Percentiles rank a stretch among this genome's conserved stretches.
Evolutionary conservation across 805 yeast genomes (phyloP).

Genomic region (Ogataea methylovora): DNA sequence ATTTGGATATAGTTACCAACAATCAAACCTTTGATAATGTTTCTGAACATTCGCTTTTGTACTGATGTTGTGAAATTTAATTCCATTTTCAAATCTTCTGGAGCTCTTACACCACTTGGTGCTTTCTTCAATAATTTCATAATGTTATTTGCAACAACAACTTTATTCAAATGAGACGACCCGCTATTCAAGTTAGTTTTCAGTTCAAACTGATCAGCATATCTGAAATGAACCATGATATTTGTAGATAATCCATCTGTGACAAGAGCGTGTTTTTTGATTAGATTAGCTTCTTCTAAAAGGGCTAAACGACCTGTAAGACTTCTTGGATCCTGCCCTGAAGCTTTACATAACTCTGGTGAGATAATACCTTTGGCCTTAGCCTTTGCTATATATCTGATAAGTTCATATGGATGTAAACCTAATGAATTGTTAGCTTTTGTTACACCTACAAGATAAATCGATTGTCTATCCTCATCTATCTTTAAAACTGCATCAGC

Average conservation of each 20-base stretch:
- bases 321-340: constrained; percentile 68
- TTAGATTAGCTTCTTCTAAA: constrained; percentile 41
- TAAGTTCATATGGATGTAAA: constrained; percentile 43
- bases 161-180: constrained; percentile 7
- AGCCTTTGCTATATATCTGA: constrained; percentile 52
- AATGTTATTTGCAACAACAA: constrained; percentile 21
- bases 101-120: constrained; percentile 53
- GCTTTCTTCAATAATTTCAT: constrained; percentile 47
- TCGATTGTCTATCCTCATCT: constrained; percentile 49
- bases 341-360: constrained; percentile 42
- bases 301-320: constrained; percentile 54
- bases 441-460: constrained; percentile 47
- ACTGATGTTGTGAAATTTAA: constrained; percentile 38
- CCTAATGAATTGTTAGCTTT: constrained; percentile 48
- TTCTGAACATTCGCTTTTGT: constrained; percentile 28
- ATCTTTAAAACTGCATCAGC: constrained; percentile 26
- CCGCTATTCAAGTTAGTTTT: neutral
- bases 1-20: constrained; percentile 18
- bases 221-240: constrained; percentile 43
- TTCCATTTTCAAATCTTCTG: constrained; percentile 54
- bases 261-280: constrained; percentile 30
- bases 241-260: constrained; percentile 46
- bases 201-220: constrained; percentile 11
- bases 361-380: constrained; percentile 54
- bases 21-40: constrained; percentile 44